Base-by-base conservation (phyloP, 169 alveolate genomes). In the Cryptosporidium sp. region DNA sequence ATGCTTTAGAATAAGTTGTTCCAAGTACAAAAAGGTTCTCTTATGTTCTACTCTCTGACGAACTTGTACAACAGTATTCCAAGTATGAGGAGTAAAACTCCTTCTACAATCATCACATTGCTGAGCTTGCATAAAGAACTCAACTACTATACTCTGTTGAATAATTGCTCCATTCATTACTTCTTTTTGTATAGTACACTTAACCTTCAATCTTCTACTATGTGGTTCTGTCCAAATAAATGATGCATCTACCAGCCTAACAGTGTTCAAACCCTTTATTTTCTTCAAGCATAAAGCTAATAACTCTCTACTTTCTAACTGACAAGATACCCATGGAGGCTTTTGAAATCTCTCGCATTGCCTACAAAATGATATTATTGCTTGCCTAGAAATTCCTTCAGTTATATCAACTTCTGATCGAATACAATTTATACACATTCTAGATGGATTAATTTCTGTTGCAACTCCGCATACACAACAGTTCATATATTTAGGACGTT, bases 31-130 rank as follows among this genome's bases (percentile, higher is more conserved):
- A 93, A 98, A 96, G 12, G 99, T 98, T 68, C 98, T 93, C 92
- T 98, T 98, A 91, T 98, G 99, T 67, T 96, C 98, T 29, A 98
- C 99, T 92, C 97, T 97, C 92, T 98, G 99, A 72, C 99, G 94
- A 26, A 97, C 95, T 92, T 97, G 97, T 60, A 98, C 99, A 85
- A 95, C 91, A 29, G 99, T 98, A 48, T 96, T 95, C 99, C 99
- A 98, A 12, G 98, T 96, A 93, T 98, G 99, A 1, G 99, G 99
- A n/a, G 99, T 99, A 94, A 94, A 97, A 42, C 95, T 94, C 92
- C 96, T 96, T 87, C 97, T 98, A 91, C 99, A 99, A 91, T 97
- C 99, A 51, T 97, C 98, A 92, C 99, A 99, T 91, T 98, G 98
- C 86, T 94, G 94, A 51, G 95, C 95, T 67, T 93, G 95, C 65